Conservation (phyloP, 495 filamentous ascomycete genomes). For the Aspergillus taichungensis region DNA sequence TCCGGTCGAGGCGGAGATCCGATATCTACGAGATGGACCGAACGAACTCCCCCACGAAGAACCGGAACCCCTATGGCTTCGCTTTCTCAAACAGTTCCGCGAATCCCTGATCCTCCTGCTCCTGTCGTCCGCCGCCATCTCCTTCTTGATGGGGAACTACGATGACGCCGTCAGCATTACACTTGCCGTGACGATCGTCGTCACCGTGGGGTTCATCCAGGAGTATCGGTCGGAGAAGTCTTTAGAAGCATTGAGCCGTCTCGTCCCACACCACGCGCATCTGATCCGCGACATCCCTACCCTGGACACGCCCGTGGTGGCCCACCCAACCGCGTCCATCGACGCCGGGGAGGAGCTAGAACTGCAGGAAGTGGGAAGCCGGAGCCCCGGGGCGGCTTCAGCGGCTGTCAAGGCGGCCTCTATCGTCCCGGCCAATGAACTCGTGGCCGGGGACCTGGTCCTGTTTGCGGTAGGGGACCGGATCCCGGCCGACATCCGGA, state of each 20-base stretch:
- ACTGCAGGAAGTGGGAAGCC: slow-evolving; percentile 23
- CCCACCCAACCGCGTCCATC: slow-evolving; percentile 11
- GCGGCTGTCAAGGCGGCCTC: slow-evolving; percentile 63
- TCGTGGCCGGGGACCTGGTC: slow-evolving; percentile 89
- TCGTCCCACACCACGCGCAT: slow-evolving; percentile 92
- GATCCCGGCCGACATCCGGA: slow-evolving; percentile 92
- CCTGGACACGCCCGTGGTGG: slow-evolving; percentile 16
- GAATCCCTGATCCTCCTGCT: slow-evolving; percentile 87
- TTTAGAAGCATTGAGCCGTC: slow-evolving; percentile 83
- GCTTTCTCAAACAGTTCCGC: slow-evolving; percentile 93
- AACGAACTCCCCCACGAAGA: slow-evolving; percentile 94
- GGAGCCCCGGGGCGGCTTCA: slow-evolving; percentile 30
- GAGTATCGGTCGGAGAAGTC: slow-evolving; percentile 98
- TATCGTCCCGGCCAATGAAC: slow-evolving; percentile 74
- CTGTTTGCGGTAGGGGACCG: slow-evolving; percentile 92
- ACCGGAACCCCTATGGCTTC: slow-evolving; percentile 87
- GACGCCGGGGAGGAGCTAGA: slow-evolving; percentile 38
- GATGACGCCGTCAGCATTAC: slow-evolving; percentile 95
- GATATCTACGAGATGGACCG: slow-evolving; percentile 70
- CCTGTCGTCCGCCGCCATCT: slow-evolving; percentile 79
- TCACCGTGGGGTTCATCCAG: slow-evolving; percentile 92
- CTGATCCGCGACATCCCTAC: slow-evolving; percentile 56
- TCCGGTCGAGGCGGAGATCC: slow-evolving; percentile 67
- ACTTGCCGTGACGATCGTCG: slow-evolving; percentile 91
- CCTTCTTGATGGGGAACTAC: slow-evolving; percentile 86